Conservation (phyloP, 495 filamentous ascomycete species). For the Tuber aestivum region DNA sequence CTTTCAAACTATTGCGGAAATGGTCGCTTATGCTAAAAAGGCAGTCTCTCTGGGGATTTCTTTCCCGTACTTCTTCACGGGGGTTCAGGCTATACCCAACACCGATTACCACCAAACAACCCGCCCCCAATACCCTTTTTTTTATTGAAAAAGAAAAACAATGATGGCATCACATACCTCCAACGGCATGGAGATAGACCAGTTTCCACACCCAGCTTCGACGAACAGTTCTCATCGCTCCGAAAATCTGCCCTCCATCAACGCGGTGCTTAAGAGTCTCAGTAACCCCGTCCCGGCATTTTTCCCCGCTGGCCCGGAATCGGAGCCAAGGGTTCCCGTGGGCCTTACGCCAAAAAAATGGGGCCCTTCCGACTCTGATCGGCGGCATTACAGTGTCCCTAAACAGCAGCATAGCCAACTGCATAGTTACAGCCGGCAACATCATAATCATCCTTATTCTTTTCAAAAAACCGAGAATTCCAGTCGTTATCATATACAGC, state of each 20-base stretch:
- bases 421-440: background rate
- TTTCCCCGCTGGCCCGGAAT: background rate
- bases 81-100: background rate
- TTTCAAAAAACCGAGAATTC: background rate
- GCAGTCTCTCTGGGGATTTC: background rate
- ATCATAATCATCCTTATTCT: background rate
- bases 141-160: background rate
- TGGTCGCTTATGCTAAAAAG: background rate
- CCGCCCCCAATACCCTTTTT: background rate
- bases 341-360: slow-evolving; percentile 1
- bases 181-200: background rate
- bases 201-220: slow-evolving; percentile 2
- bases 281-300: background rate
- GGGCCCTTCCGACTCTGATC: slow-evolving; percentile 5
- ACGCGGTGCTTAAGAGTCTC: background rate
- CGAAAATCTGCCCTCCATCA: slow-evolving; percentile 2
- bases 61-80: background rate
- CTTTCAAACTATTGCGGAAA: background rate
- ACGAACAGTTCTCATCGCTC: background rate
- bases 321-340: background rate
- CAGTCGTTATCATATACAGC: background rate
- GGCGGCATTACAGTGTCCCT: background rate
- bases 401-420: background rate
- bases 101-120: background rate
- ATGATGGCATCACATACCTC: slow-evolving; percentile 6